Evolutionary conservation across 2,329 filamentous ascomycete species (phyloP), one percentile per base, ranked within the genome.

Genomic region (Scorias spongiosa): DNA sequence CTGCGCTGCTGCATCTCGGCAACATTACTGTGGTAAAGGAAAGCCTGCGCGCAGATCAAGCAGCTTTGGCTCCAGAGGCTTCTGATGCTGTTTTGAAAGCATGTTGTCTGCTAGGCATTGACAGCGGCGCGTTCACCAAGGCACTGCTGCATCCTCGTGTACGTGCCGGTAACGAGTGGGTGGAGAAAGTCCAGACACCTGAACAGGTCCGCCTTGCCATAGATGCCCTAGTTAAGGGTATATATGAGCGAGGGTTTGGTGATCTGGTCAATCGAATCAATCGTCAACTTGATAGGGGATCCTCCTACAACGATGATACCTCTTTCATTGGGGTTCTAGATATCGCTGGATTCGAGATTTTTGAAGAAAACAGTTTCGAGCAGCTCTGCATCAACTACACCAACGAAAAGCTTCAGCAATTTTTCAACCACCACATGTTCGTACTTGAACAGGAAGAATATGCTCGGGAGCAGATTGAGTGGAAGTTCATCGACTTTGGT

Each of bases 381-480:
- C 91, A 98, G 63, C 74, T 98, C 5, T 98, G 91, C 69, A 98
- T 98, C 73, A 98, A 98, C 65, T 98, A 98, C 65, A 96, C 93
- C 48, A 98, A 98, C 65, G 91, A 98, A 63, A 98, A 95, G 63
- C 76, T 98, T 6, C 91, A 98, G 58, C 91, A 98, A 54, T 98
- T 98, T 63, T 98, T 98, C 75, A 98, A 98, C 57, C 91, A 98
- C 60, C 93, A 98, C 68, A 98, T 98, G 91, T 98, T 98, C 58
- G 91, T 98, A 9, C 71, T 98, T 7, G 91, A 98, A 61, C 91
- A 98, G 58, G 91, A 98, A 62, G 91, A 98, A 62, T 98, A 98
- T 62, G 88, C 91, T 8, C 74, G 89, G 40, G 91, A 98, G 60
- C 85, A 95, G 63, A 98, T 98, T 53, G 91, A 98, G 65, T 98